Evolutionary conservation across 2,329 filamentous ascomycete genomes (phyloP).

Genomic region (Westerdykella sp.): DNA sequence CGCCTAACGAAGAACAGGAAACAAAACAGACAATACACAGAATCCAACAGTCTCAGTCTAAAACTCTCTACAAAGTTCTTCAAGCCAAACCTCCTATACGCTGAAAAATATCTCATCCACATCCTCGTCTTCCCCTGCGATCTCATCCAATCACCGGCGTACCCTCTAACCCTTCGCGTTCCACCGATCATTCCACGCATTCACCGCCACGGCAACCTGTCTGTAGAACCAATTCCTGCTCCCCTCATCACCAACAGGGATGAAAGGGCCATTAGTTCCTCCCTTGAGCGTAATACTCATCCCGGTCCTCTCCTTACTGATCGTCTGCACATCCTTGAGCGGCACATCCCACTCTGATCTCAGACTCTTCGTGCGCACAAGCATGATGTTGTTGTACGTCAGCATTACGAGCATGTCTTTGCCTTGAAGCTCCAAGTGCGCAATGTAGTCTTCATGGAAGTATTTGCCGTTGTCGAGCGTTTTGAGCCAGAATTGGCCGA

Average conservation of each 20-base stretch:
- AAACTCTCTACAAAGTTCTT: too few species aligned
- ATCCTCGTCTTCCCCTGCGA: too few species aligned
- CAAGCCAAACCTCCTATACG: too few species aligned
- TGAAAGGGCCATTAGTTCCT: constrained; percentile 87
- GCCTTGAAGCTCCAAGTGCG: constrained; percentile 82
- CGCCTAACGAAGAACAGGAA: too few species aligned
- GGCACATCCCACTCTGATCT: constrained; percentile 94
- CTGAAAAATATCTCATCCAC: too few species aligned
- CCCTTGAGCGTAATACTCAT: constrained; percentile 84
- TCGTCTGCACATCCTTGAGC: constrained; percentile 92
- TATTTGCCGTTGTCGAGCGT: constrained; percentile 95
- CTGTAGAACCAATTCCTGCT: constrained; percentile 60
- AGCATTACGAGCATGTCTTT: constrained; percentile 77
- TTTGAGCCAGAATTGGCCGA: constrained; percentile 98
- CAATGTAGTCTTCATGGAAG: constrained; percentile 97
- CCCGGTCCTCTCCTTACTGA: constrained; percentile 92
- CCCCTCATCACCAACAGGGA: constrained; percentile 87
- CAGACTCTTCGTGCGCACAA: constrained; percentile 79
- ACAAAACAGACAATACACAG: too few species aligned
- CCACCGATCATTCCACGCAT: constrained; percentile 62
- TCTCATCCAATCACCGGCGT: too few species aligned
- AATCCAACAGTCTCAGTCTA: too few species aligned
- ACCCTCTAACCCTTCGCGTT: constrained; percentile 50
- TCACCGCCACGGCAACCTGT: constrained; percentile 61
- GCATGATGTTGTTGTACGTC: constrained; percentile 66